Percentiles rank a stretch among this genome's conserved stretches.
phyloP scores from a whole-genome alignment of 768 basidiomycete species.

The Amanita jacksonii region DNA sequence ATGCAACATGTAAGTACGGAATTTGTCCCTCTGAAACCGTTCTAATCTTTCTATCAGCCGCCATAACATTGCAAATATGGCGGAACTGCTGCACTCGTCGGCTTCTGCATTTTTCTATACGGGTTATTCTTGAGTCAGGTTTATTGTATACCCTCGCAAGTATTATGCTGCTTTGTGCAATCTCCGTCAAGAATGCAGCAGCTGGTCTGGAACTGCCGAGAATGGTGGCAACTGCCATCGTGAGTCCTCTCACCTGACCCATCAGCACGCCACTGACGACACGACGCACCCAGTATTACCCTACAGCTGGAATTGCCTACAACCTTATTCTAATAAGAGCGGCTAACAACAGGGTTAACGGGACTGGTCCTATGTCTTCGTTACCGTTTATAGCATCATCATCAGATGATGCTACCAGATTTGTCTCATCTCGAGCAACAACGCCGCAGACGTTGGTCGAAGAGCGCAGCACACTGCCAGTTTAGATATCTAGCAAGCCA shows the following conservation, averaged over 20 bases:
- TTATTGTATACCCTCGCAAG: conserved; percentile 4
- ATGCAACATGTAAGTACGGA: conserved; percentile 4
- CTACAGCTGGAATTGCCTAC: conserved; percentile 3
- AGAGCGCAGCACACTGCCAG: no score
- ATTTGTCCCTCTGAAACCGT: neutral
- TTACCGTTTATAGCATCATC: neutral
- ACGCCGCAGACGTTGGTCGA: no score
- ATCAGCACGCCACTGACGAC: neutral
- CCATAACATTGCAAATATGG: conserved; percentile 3
- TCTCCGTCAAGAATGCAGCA: neutral
- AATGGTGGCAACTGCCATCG: neutral
- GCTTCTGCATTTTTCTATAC: neutral
- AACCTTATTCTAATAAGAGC: conserved; percentile 6
- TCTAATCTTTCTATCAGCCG: neutral
- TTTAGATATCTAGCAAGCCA: no score
- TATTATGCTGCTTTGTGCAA: neutral
- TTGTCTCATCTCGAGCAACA: no score
- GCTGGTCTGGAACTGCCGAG: neutral
- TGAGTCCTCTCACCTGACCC: neutral
- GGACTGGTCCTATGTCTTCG: no score
- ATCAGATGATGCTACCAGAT: no score
- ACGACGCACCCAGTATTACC: neutral
- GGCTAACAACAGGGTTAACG: neutral
- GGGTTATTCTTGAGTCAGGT: conserved; percentile 3
- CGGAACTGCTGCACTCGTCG: neutral